Conservation (phyloP, 2,329 filamentous ascomycete genomes). For the Zopfia rhizophila region DNA sequence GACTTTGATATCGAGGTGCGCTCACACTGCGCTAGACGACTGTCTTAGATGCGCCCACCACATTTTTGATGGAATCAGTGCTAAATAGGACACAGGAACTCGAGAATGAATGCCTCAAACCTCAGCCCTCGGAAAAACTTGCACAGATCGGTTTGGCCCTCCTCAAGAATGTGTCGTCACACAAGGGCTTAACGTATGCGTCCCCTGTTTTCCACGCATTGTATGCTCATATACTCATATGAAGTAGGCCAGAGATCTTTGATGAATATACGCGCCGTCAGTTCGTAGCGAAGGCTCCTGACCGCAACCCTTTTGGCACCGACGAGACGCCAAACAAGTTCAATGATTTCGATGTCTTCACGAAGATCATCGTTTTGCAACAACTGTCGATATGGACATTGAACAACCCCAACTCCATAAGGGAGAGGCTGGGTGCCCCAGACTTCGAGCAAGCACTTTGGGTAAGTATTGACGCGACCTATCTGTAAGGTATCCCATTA, state of each 20-base stretch:
- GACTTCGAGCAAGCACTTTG: conserved; percentile 84
- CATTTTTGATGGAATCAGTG: conserved; percentile 13
- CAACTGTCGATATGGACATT: conserved; percentile 91
- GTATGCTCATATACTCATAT: conserved; percentile 22
- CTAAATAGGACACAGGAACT: conserved; percentile 72
- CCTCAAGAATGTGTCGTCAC: conserved; percentile 92
- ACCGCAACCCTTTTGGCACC: conserved; percentile 84
- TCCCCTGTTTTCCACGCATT: conserved; percentile 1
- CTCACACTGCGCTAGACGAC: conserved; percentile 30
- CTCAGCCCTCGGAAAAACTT: conserved; percentile 75
- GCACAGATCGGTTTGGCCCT: conserved; percentile 85
- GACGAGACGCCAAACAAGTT: conserved; percentile 80
- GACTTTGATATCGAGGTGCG: conserved; percentile 88
- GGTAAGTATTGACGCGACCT: conserved; percentile 65
- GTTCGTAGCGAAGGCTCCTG: conserved; percentile 82
- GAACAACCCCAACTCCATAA: conserved; percentile 84
- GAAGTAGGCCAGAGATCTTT: conserved; percentile 79
- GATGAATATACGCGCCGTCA: conserved; percentile 93
- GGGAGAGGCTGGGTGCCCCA: conserved; percentile 85
- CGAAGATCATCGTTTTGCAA: conserved; percentile 84
- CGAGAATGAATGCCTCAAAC: conserved; percentile 87
- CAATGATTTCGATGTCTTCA: conserved; percentile 81
- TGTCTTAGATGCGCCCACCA: conserved; percentile 23
- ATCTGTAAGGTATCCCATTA: conserved; percentile 19
- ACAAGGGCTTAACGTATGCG: conserved; percentile 88